Evolutionary conservation across 257 asterid genomes (phyloP).

Genomic region (Solanum sejunctum): DNA sequence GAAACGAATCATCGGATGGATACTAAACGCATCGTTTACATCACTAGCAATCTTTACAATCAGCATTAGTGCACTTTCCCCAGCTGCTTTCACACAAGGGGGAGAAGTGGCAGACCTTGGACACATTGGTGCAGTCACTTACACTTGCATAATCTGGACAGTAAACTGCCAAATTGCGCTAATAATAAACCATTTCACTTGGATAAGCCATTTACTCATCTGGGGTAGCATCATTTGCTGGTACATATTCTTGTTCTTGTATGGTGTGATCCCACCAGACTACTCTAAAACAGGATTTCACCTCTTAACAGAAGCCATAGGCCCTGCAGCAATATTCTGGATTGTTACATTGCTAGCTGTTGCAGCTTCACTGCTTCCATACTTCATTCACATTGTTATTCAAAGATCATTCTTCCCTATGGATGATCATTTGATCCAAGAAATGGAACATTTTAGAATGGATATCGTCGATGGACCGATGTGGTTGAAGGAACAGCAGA

Average conservation of each 20-base stretch:
- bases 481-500: constrained; percentile 81
- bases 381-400: constrained; percentile 61
- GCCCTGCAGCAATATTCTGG: constrained; percentile 85
- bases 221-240: constrained; percentile 61
- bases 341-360: constrained; percentile 58
- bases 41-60: constrained; percentile 68
- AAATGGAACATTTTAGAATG: constrained; percentile 67
- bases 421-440: constrained; percentile 94
- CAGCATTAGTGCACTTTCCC: constrained; percentile 49
- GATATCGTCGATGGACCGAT: constrained; percentile 69
- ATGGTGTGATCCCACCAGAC: constrained; percentile 35
- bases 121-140: constrained; percentile 75
- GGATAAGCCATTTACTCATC: constrained; percentile 74
- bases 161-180: constrained; percentile 83
- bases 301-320: constrained; percentile 53
- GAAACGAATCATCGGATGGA: constrained; percentile 84
- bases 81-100: constrained; percentile 68
- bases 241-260: constrained; percentile 66
- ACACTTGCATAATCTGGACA: constrained; percentile 84
- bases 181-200: constrained; percentile 86
- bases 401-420: constrained; percentile 69
- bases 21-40: constrained; percentile 72
- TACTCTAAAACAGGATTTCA: constrained; percentile 36
- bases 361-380: constrained; percentile 60
- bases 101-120: constrained; percentile 87